A percentile compares a stretch with the other conserved stretches of the same genome.
Conservation (phyloP, 2,329 filamentous ascomycete species). For the Curvularia hawaiiensis region DNA sequence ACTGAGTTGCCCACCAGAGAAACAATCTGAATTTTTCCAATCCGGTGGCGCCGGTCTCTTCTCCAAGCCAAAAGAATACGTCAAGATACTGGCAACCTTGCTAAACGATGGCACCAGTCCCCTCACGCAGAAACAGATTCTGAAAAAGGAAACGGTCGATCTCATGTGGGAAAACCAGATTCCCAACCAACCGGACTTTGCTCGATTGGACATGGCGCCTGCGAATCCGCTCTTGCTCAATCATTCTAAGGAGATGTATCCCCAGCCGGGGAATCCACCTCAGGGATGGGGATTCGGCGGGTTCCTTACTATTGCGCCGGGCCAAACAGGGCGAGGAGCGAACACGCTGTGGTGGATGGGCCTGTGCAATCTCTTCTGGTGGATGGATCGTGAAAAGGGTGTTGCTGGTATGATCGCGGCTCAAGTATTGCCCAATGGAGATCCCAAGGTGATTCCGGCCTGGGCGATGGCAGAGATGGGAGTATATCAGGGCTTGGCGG, state of each 20-base stretch:
- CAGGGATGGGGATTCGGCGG: constrained; percentile 70
- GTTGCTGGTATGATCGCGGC: constrained; percentile 47
- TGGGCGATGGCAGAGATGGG: constrained; percentile 46
- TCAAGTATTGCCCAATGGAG: constrained; percentile 42
- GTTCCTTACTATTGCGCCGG: constrained; percentile 56
- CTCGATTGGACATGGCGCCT: constrained; percentile 49
- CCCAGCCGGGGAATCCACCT: constrained; percentile 54
- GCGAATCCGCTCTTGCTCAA: constrained; percentile 59
- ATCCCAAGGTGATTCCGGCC: constrained; percentile 38
- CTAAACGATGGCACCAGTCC: constrained; percentile 69
- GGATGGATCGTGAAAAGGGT: constrained; percentile 64
- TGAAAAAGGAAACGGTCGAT: constrained; percentile 63
- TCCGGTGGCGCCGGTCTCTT: constrained; percentile 68
- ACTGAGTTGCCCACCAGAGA: constrained; percentile 51
- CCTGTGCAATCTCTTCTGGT: constrained; percentile 66
- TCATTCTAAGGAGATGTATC: constrained; percentile 56
- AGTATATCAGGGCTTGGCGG: constrained; percentile 43
- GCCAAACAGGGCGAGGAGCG: constrained; percentile 58
- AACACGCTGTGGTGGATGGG: constrained; percentile 64
- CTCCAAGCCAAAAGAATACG: constrained; percentile 64
- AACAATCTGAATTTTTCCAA: constrained; percentile 57
- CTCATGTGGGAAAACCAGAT: constrained; percentile 71
- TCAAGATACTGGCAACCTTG: constrained; percentile 63
- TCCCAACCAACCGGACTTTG: constrained; percentile 58
- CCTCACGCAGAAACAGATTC: constrained; percentile 58